Conservation (phyloP, 2,329 filamentous ascomycete species). For the Trichoderma afroharzianum region DNA sequence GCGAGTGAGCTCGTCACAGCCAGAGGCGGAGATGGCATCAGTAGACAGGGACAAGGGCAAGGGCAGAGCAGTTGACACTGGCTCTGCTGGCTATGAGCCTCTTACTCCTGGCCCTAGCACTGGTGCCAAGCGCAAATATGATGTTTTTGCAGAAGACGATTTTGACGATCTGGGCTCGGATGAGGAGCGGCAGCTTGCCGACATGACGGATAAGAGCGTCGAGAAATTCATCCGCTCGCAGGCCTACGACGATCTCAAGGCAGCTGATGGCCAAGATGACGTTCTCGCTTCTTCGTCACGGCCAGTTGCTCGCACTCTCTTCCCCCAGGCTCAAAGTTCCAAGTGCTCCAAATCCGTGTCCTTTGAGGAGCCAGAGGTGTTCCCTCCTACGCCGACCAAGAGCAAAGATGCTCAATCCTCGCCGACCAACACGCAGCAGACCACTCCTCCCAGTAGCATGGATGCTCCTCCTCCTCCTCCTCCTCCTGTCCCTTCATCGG, state of each 20-base stretch:
- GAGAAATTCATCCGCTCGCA: slow-evolving; percentile 22
- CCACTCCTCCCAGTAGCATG: background rate
- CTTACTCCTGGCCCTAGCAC: slow-evolving; percentile 5
- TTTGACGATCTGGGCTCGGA: slow-evolving; percentile 37
- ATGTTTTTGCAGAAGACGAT: slow-evolving; percentile 27
- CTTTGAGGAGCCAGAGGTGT: slow-evolving; percentile 27
- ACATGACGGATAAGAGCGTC: slow-evolving; percentile 35
- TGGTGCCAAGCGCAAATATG: slow-evolving; percentile 30
- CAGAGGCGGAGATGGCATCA: background rate
- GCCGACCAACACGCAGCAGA: background rate
- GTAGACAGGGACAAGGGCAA: background rate
- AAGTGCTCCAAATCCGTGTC: slow-evolving; percentile 34
- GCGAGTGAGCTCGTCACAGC: slow-evolving; percentile 1
- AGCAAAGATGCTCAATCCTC: slow-evolving; percentile 2
- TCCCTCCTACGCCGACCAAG: slow-evolving; percentile 19
- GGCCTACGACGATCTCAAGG: slow-evolving; percentile 20
- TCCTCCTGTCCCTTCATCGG: background rate
- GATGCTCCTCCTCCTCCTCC: background rate
- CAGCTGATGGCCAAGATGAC: slow-evolving; percentile 24
- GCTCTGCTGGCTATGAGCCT: background rate
- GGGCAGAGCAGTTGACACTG: background rate
- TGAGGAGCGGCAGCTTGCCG: slow-evolving; percentile 37
- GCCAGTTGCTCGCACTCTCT: slow-evolving; percentile 37
- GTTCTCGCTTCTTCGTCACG: slow-evolving; percentile 29
- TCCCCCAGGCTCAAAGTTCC: slow-evolving; percentile 26